Evolutionary conservation across 2,329 filamentous ascomycete genomes (phyloP), one percentile per base, ranked within the genome.

Genomic region (Colletotrichum orbiculare): DNA sequence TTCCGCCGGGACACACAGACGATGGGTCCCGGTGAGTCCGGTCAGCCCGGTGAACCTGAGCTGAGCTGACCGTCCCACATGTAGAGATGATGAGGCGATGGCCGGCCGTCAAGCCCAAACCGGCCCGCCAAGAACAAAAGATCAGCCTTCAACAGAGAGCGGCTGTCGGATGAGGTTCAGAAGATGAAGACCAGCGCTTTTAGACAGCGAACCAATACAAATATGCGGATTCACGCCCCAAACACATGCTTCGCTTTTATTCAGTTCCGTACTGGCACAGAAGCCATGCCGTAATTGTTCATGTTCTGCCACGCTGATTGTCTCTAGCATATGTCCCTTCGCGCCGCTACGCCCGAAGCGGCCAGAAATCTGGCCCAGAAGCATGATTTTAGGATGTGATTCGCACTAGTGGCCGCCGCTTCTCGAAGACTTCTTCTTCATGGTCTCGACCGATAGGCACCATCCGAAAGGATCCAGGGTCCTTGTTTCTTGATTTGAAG

Each of bases 131-230:
- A 57, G 58, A 49, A 37, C 38, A 61, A 57, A 35, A 66, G n/a
- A 57, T 53, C 63, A 66, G 63, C 63, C 63, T 66, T 66, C 63
- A 66, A 66, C 63, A 66, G 41, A 63, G 59, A 57, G 54, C 52
- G 63, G 63, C 58, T 66, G 47, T 37, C 53, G 59, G 53, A 53
- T 57, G 53, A 39, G 33, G 53, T 39, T 56, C 15, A 42, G 13
- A 42, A 39, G 15, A 57, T 34, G 37, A 47, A 45, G 39, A 50
- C 46, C 12, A 57, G 53, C 38, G 48, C 59, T 63, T 63, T 53
- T 63, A 66, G 58, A 56, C 58, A 53, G 52, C 62, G 41, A 42
- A 42, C 63, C 63, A 57, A 38, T 47, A 53, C 25, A 54, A 61
- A 52, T 13, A 25, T 5, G 25, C 38, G 42, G 50, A 43, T 56